These are phyloP conservation scores for Solidago caesia DNA, from an alignment of 129 eudicot species.

Conservation along the genomic window DNA sequence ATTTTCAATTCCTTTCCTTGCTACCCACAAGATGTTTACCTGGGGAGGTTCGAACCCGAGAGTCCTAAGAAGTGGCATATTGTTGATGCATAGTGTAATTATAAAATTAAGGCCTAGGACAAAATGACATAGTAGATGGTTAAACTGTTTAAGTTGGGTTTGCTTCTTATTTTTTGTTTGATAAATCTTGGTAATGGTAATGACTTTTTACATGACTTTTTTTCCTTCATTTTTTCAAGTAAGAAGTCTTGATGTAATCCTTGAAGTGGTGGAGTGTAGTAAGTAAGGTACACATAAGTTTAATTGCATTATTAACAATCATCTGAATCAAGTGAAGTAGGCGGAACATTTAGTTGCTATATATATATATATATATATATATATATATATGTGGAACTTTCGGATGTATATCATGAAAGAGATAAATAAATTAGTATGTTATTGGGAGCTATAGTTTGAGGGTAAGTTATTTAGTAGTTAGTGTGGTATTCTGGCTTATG, in stretches of 20 bases:
- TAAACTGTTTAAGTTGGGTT: conserved; percentile 10
- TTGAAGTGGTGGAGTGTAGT: not conserved
- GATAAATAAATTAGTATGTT: not conserved
- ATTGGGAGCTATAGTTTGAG: not conserved
- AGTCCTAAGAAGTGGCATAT: not conserved
- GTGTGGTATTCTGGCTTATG: not conserved
- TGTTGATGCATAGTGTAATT: not conserved
- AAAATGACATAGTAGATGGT: not conserved
- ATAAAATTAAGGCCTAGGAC: not conserved
- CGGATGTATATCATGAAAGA: not conserved
- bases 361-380: too few species aligned
- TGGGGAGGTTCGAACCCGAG: too few species aligned
- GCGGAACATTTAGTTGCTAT: not conserved
- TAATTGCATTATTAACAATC: not conserved
- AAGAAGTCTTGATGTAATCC: not conserved
- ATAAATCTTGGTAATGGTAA: not conserved
- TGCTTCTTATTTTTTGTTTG: conserved; percentile 5
- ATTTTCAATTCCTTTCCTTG: not conserved
- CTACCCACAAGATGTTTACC: not conserved
- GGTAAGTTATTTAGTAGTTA: not conserved
- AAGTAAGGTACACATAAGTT: too few species aligned
- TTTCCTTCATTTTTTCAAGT: not conserved
- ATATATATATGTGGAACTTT: not conserved
- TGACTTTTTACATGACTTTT: not conserved
- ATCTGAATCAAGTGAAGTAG: not conserved